Base-by-base conservation (phyloP, 441 rosid genomes). In the Croton laevigatus region DNA sequence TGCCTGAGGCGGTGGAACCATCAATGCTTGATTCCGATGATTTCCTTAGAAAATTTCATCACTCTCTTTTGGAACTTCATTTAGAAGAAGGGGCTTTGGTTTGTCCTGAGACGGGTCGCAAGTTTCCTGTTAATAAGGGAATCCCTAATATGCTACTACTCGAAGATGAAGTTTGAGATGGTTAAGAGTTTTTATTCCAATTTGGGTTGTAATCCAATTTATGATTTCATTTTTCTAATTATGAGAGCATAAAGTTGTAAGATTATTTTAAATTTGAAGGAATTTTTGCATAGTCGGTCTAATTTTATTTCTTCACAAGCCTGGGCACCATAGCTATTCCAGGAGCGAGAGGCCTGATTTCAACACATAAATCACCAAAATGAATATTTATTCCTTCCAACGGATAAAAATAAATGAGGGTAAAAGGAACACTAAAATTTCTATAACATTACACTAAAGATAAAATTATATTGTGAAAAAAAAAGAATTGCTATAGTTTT, bases 121-220 rank as follows among this genome's bases (percentile, higher is more conserved):
- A 79, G 79, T 90, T 91, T 63, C 95, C 97, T 3, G 97, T 91
- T 36, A 90, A 37, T 38, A 90, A 89, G 66, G 97, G 97, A 11
- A 90, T 94, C 58, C 98, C 97, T 2, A 91, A 90, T 80, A 90
- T 94, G 98, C 91, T 94, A 79, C 97, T 91, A 10, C 97, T 83
- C 23, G 98, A 94, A 64, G 98, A 91, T 62, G 97, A 94, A 83
- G 96, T 91, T 72, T 94, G 83, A 85, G 68, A 40, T 40, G 44
- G 44, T 40, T 40, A 9, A n/a, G 1, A 20, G 4, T 3, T 69
- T 64, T 16, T 20, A 49, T 51, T 40, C 44, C 0, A 40, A 57
- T 64, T 66, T n/a, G 16, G 5, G 6, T 48, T 48, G 59, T 54
- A 7, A 19, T 19, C 32, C 59, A 57, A 38, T 38, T 38, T 4